These are phyloP conservation scores for Oryza nivara DNA, from an alignment of 176 grass and related monocot species.

Conservation along the genomic window DNA sequence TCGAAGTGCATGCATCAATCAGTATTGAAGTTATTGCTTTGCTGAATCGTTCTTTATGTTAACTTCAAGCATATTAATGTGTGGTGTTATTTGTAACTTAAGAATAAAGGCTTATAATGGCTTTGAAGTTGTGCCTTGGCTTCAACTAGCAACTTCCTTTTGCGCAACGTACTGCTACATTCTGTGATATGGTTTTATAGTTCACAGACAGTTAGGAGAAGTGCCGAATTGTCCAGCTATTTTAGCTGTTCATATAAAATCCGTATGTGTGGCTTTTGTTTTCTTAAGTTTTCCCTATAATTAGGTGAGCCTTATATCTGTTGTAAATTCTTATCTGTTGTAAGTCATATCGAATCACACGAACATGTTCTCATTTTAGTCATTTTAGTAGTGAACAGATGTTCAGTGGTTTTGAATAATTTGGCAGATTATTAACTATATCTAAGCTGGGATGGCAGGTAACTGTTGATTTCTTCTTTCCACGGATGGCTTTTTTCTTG, in stretches of 20 bases:
- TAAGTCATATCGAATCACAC: not conserved
- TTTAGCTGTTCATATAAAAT: not conserved
- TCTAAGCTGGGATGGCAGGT: not conserved
- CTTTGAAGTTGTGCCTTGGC: conserved; percentile 2
- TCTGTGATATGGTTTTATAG: conserved; percentile 1
- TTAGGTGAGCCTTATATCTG: not conserved
- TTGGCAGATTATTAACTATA: not conserved
- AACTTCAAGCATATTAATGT: conserved; percentile 3
- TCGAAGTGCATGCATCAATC: not conserved
- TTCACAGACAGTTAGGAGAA: not conserved
- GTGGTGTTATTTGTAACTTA: conserved; percentile 4
- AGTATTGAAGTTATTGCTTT: conserved; percentile 22
- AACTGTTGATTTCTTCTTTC: conserved; percentile 12
- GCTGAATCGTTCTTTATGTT: conserved; percentile 4
- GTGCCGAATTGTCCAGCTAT: not conserved
- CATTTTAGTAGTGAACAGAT: not conserved
- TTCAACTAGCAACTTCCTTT: not conserved
- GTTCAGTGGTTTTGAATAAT: not conserved
- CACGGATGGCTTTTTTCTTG: not conserved
- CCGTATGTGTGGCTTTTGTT: not conserved
- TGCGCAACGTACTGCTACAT: not conserved
- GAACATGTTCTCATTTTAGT: not conserved
- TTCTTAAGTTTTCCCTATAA: not conserved
- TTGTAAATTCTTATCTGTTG: not conserved
- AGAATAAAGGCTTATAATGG: not conserved